phyloP scores from a whole-genome alignment of 129 eudicot genomes.

The Helichrysum umbraculigerum region DNA sequence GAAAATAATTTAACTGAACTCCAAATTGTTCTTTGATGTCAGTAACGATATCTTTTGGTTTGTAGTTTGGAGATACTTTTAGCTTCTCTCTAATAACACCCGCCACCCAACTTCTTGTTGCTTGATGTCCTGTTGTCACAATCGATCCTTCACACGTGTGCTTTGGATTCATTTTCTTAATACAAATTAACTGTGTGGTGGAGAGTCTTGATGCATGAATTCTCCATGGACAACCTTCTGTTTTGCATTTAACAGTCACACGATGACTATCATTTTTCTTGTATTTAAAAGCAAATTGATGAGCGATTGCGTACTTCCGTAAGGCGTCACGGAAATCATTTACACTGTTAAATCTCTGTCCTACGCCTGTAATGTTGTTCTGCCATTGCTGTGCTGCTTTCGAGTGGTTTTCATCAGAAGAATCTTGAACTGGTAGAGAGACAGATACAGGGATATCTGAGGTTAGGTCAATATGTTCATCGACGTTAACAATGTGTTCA shows the following conservation, averaged over 20 bases:
- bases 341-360: conserved; percentile 87
- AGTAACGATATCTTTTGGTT: conserved; percentile 89
- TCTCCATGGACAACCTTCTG: conserved; percentile 95
- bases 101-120: conserved; percentile 96
- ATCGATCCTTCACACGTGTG: conserved; percentile 85
- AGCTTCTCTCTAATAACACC: conserved; percentile 82
- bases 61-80: conserved; percentile 75
- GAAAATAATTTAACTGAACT: conserved; percentile 83
- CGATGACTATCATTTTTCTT: conserved; percentile 98
- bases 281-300: conserved; percentile 82
- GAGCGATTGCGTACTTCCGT: conserved; percentile 82
- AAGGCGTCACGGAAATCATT: conserved; percentile 85
- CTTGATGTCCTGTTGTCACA: conserved; percentile 69
- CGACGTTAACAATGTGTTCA: conserved; percentile 37
- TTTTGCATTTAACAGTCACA: conserved; percentile 91
- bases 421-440: conserved; percentile 30
- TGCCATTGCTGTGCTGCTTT: conserved; percentile 93
- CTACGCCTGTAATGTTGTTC: conserved; percentile 88
- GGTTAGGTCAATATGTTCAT: conserved; percentile 39
- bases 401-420: conserved; percentile 57
- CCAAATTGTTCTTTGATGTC: conserved; percentile 90
- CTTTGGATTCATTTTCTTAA: conserved; percentile 82
- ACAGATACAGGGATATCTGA: conserved; percentile 34
- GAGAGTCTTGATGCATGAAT: conserved; percentile 93
- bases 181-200: conserved; percentile 86